Percentiles rank a stretch among this genome's conserved stretches.
These are phyloP conservation scores for Zygosaccharomyces pseudobailii DNA, from an alignment of 1,139 yeast genomes.

Conservation along the genomic window DNA sequence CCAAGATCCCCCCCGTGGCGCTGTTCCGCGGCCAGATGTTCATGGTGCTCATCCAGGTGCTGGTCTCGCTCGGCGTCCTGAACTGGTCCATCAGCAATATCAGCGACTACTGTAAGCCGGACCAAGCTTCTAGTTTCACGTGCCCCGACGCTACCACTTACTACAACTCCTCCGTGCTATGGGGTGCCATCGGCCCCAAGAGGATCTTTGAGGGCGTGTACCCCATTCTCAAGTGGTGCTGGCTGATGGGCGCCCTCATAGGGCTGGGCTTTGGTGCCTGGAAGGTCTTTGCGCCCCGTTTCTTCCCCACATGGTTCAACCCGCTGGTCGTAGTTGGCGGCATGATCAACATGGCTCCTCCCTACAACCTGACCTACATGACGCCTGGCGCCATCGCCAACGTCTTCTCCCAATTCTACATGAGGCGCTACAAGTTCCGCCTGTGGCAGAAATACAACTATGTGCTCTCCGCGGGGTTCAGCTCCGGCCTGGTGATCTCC, in stretches of 20 bases:
- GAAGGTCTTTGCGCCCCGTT: slow-evolving; percentile 36
- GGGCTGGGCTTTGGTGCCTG: slow-evolving; percentile 43
- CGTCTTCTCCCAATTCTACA: slow-evolving; percentile 48
- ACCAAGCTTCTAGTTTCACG: slow-evolving; percentile 41
- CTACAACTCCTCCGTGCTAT: slow-evolving; percentile 51
- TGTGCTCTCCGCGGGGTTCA: slow-evolving; percentile 51
- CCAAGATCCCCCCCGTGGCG: slow-evolving; percentile 57
- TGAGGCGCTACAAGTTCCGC: slow-evolving; percentile 44
- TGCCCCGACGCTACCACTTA: slow-evolving; percentile 45
- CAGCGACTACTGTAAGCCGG: slow-evolving; percentile 44
- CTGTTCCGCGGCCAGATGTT: slow-evolving; percentile 55
- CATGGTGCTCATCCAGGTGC: slow-evolving; percentile 41
- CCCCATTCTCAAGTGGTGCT: slow-evolving; percentile 47
- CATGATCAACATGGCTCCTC: slow-evolving; percentile 43
- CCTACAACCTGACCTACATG: slow-evolving; percentile 52
- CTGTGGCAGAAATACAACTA: slow-evolving; percentile 70
- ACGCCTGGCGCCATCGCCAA: slow-evolving; percentile 49
- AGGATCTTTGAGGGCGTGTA: slow-evolving; percentile 48
- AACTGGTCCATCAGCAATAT: slow-evolving; percentile 49
- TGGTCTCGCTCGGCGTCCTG: slow-evolving; percentile 50
- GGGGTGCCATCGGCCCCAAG: slow-evolving; percentile 68
- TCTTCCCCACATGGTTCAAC: slow-evolving; percentile 38
- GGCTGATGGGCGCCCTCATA: slow-evolving; percentile 48
- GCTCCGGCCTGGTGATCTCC: slow-evolving; percentile 57
- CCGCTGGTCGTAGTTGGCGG: slow-evolving; percentile 49